phyloP scores from a whole-genome alignment of 345 rosid genomes.

The Acer negundo region DNA sequence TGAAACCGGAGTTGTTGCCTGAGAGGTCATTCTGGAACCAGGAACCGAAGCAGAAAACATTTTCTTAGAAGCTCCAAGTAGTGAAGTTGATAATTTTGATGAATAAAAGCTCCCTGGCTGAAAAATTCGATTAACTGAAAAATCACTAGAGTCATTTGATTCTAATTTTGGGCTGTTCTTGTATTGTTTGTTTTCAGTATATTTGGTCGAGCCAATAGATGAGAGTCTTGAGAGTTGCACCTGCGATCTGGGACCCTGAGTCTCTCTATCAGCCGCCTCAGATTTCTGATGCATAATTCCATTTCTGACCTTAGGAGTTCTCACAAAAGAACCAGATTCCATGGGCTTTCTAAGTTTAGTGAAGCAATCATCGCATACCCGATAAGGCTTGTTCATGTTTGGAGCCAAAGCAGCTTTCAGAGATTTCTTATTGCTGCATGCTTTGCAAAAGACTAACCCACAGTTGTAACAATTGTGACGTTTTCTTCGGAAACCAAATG shows the following conservation, averaged over 20 bases:
- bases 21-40: constrained; percentile 43
- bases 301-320: constrained; percentile 42
- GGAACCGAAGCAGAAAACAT: constrained; percentile 37
- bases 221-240: constrained; percentile 44
- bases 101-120: constrained; percentile 35
- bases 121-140: constrained; percentile 42
- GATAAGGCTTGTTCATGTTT: constrained; percentile 70
- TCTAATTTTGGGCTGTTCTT: constrained; percentile 34
- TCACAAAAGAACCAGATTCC: constrained; percentile 40
- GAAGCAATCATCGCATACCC: constrained; percentile 87
- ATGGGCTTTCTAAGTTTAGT: constrained; percentile 55
- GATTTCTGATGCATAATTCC: constrained; percentile 37
- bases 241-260: constrained; percentile 37
- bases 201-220: constrained; percentile 46
- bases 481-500: constrained; percentile 82
- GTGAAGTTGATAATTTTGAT: constrained; percentile 37
- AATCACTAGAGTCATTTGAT: constrained; percentile 33
- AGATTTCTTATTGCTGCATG: constrained; percentile 75
- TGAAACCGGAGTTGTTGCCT: constrained; percentile 47
- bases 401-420: constrained; percentile 88
- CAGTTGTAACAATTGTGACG: constrained; percentile 97
- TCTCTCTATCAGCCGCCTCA: constrained; percentile 44
- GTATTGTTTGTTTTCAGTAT: constrained; percentile 43
- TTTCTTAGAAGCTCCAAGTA: constrained; percentile 37
- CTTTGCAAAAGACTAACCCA: constrained; percentile 85